phyloP scores from a whole-genome alignment of 768 basidiomycete species.

The Coprinellus micaceus region DNA sequence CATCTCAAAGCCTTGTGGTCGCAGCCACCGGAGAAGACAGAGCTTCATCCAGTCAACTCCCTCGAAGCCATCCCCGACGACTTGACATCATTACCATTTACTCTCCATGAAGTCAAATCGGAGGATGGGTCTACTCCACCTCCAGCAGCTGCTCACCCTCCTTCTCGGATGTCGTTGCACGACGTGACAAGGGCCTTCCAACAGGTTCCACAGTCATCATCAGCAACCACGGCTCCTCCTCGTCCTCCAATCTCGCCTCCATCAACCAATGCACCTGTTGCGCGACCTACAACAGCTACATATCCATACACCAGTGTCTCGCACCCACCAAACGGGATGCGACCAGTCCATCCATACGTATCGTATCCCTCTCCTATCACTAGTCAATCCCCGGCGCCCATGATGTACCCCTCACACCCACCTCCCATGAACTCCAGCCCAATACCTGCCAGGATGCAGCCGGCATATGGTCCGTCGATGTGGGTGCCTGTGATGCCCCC shows the following conservation, averaged over 20 bases:
- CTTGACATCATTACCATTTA: constrained; percentile 72
- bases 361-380: constrained; percentile 68
- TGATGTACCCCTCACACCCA: constrained; percentile 63
- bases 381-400: constrained; percentile 62
- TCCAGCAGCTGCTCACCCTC: constrained; percentile 45
- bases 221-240: constrained; percentile 42
- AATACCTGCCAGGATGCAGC: constrained; percentile 55
- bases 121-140: constrained; percentile 83
- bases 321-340: constrained; percentile 38
- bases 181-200: constrained; percentile 88
- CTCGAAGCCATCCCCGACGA: constrained; percentile 84
- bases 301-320: constrained; percentile 41
- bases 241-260: constrained; percentile 53
- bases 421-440: constrained; percentile 59
- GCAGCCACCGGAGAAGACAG: constrained; percentile 69
- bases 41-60: constrained; percentile 67
- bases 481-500: constrained; percentile 56
- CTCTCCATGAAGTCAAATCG: constrained; percentile 80
- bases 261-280: constrained; percentile 41
- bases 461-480: constrained; percentile 54
- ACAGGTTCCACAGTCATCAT: constrained; percentile 67
- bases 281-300: constrained; percentile 34
- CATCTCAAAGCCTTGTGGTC: constrained; percentile 85
- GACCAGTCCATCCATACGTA: constrained; percentile 49
- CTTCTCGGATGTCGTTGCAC: constrained; percentile 74